These are phyloP conservation scores for Gonapodya sp. DNA, from an alignment of 192 early-diverging fungal species.

Conservation along the genomic window DNA sequence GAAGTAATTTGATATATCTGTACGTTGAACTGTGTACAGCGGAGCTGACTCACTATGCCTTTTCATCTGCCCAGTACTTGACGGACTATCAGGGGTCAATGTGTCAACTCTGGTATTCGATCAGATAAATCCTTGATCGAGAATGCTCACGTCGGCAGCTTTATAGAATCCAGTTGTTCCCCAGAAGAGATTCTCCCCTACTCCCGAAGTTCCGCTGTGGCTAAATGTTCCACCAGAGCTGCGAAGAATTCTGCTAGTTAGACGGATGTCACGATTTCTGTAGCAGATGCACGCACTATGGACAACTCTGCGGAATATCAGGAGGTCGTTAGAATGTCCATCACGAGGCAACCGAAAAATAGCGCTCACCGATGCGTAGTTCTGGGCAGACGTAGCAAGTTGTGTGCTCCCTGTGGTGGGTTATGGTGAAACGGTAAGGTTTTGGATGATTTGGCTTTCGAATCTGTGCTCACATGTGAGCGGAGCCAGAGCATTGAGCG, in stretches of 20 bases:
- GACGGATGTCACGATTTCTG: neutral
- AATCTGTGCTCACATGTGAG: neutral
- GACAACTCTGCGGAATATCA: neutral
- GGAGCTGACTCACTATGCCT: neutral
- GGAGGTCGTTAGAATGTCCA: neutral
- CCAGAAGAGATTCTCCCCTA: neutral
- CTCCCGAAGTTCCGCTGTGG: neutral
- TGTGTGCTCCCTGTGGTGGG: neutral
- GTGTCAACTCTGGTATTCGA: no score
- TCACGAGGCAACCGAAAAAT: neutral
- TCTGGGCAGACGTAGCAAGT: neutral
- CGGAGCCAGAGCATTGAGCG: neutral
- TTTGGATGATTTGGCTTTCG: neutral
- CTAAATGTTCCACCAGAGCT: neutral
- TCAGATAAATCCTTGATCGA: no score
- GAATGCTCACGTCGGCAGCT: neutral
- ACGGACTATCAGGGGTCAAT: no score
- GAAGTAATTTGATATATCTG: neutral
- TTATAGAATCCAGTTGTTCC: neutral
- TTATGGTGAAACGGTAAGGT: neutral
- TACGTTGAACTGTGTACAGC: no score
- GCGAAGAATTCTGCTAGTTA: neutral
- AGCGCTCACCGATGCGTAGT: neutral
- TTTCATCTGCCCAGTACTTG: neutral
- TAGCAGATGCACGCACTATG: neutral